phyloP scores from a whole-genome alignment of 2,329 filamentous ascomycete species.

The Thermomyces lanuginosus region DNA sequence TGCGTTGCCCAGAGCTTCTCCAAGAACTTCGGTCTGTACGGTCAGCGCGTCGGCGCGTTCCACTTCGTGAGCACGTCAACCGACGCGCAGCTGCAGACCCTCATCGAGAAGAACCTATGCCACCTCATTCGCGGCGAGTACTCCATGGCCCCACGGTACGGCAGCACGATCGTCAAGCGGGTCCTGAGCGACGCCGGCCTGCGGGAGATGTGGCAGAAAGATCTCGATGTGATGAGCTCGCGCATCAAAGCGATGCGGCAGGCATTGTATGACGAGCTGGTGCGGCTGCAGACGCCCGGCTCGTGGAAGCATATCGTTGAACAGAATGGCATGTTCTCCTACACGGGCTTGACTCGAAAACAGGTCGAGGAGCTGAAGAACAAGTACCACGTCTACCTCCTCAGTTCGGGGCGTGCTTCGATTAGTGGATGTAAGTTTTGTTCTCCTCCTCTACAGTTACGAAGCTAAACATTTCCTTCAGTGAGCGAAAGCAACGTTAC shows the following conservation, averaged over 20 bases:
- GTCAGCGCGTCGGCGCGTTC: constrained; percentile 87
- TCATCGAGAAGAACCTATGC: constrained; percentile 23
- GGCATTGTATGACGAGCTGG: constrained; percentile 60
- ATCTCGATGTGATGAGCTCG: constrained; percentile 79
- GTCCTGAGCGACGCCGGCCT: constrained; percentile 64
- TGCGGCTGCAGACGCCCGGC: constrained; percentile 69
- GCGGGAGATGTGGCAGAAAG: constrained; percentile 77
- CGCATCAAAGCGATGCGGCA: constrained; percentile 85
- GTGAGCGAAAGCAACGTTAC: constrained; percentile 25
- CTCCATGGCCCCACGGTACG: constrained; percentile 55
- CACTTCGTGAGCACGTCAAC: constrained; percentile 38
- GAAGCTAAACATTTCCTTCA: constrained; percentile 6
- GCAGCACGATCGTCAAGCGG: constrained; percentile 66
- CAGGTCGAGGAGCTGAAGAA: constrained; percentile 29
- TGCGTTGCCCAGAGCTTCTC: constrained; percentile 44
- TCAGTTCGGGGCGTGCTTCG: constrained; percentile 24
- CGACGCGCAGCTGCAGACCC: constrained; percentile 14
- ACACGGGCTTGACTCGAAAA: constrained; percentile 35
- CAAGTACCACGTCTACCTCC: constrained; percentile 29
- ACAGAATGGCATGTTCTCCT: constrained; percentile 82
- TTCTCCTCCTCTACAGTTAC: neutral
- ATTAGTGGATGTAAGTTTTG: constrained; percentile 23
- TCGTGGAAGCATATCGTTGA: constrained; percentile 97
- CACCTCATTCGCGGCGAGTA: constrained; percentile 25
- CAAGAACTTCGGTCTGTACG: constrained; percentile 67